These are phyloP conservation scores for Pueraria montana DNA, from an alignment of 306 rosid species.

Conservation along the genomic window DNA sequence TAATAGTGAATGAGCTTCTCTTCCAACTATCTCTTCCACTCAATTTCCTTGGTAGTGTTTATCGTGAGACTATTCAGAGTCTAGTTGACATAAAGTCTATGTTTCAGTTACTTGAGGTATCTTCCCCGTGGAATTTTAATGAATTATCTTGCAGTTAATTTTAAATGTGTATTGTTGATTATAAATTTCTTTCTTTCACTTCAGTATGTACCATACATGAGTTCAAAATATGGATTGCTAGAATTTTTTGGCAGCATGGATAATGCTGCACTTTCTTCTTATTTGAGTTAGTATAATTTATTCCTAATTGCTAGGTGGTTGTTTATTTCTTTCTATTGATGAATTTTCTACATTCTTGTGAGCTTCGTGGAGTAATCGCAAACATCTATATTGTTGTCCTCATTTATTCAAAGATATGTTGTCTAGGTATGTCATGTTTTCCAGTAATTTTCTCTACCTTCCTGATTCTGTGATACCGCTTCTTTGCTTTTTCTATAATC, in stretches of 20 bases:
- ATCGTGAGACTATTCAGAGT: constrained; percentile 93
- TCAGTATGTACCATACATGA: neutral
- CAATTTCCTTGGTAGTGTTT: constrained; percentile 97
- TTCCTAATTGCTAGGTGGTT: constrained; percentile 9
- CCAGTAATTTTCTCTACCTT: constrained; percentile 24
- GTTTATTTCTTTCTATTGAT: constrained; percentile 10
- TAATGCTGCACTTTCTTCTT: constrained; percentile 15
- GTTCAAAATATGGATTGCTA: constrained; percentile 15
- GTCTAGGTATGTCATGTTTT: constrained; percentile 29
- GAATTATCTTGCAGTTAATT: constrained; percentile 30
- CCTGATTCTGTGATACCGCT: constrained; percentile 16
- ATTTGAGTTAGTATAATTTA: constrained; percentile 19
- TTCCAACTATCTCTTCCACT: constrained; percentile 98
- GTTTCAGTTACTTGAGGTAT: constrained; percentile 99
- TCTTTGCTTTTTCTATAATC: constrained; percentile 25
- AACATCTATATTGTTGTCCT: constrained; percentile 9
- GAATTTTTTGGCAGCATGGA: constrained; percentile 12
- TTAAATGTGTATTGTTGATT: constrained; percentile 17
- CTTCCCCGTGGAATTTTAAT: constrained; percentile 38
- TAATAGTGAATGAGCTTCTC: constrained; percentile 98
- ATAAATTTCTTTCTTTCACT: constrained; percentile 34
- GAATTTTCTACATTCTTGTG: constrained; percentile 22
- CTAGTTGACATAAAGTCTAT: constrained; percentile 95
- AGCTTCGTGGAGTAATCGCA: neutral
- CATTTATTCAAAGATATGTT: constrained; percentile 25